Evolutionary conservation across 164 flowering plant genomes (phyloP).

Genomic region (Warburgia ugandensis): DNA sequence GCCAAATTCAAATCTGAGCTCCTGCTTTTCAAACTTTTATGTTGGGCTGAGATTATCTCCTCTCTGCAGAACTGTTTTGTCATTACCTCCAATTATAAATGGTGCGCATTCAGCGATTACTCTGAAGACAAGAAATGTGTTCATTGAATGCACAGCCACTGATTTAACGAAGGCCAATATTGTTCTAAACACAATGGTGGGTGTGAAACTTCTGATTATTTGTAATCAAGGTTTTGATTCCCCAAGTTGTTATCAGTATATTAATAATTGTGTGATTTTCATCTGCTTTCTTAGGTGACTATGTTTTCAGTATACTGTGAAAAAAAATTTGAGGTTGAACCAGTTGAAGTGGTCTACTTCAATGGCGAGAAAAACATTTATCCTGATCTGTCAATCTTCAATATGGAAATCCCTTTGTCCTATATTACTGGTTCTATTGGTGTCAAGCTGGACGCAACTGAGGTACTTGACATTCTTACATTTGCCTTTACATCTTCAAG

Average conservation of each 20-base stretch:
- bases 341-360: conserved; percentile 72
- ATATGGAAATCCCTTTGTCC: conserved; percentile 73
- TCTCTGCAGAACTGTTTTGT: conserved; percentile 77
- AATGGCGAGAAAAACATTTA: conserved; percentile 51
- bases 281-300: conserved; percentile 64
- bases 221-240: not conserved
- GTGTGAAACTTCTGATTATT: conserved; percentile 3
- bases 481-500: not conserved
- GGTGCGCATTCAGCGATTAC: conserved; percentile 93
- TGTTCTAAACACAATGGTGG: conserved; percentile 91
- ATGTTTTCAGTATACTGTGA: conserved; percentile 79
- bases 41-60: not conserved
- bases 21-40: not conserved
- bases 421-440: conserved; percentile 72
- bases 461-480: conserved; percentile 51
- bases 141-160: conserved; percentile 95
- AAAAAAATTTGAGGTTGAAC: conserved; percentile 82
- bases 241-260: not conserved
- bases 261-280: not conserved
- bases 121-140: conserved; percentile 76
- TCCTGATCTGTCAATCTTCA: conserved; percentile 69
- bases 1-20: too few relatives aligned
- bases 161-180: conserved; percentile 91
- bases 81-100: conserved; percentile 92
- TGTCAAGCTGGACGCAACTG: conserved; percentile 46